Evolutionary conservation across 768 basidiomycete species (phyloP).

Genomic region (Pleurotus cornucopiae): DNA sequence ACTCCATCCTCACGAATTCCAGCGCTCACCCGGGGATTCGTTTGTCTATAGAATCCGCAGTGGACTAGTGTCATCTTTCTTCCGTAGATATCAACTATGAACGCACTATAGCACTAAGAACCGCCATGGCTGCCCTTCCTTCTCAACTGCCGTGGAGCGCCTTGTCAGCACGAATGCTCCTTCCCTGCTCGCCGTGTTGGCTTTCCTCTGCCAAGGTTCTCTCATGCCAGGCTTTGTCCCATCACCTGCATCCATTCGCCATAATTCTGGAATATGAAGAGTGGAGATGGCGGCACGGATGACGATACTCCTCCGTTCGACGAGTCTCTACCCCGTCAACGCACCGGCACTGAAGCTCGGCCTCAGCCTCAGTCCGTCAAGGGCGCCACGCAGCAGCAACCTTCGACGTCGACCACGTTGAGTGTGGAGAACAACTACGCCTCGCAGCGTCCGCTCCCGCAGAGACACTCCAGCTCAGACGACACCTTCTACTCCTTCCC

Average conservation of each 20-base stretch:
- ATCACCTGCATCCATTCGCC: not conserved
- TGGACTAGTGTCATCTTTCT: not conserved
- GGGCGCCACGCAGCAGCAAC: not conserved
- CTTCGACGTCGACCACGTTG: not conserved
- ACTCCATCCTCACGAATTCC: no score
- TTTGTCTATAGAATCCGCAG: no score
- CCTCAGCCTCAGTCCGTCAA: not conserved
- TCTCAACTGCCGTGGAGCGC: not conserved
- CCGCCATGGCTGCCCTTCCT: not conserved
- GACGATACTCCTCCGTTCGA: not conserved
- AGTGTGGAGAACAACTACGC: not conserved
- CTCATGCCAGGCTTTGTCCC: not conserved
- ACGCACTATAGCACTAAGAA: not conserved
- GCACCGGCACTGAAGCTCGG: not conserved
- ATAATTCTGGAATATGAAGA: constrained; percentile 5
- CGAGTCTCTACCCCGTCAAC: not conserved
- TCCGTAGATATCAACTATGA: not conserved
- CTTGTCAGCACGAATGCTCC: not conserved
- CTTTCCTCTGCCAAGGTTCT: not conserved
- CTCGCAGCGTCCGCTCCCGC: not conserved
- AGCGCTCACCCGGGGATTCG: no score
- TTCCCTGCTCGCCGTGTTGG: no score
- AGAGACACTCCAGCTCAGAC: not conserved
- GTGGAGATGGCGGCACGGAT: not conserved
- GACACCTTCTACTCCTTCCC: constrained; percentile 3